phyloP scores from a whole-genome alignment of 2,329 filamentous ascomycete genomes.

The Pleomassaria siparia region DNA sequence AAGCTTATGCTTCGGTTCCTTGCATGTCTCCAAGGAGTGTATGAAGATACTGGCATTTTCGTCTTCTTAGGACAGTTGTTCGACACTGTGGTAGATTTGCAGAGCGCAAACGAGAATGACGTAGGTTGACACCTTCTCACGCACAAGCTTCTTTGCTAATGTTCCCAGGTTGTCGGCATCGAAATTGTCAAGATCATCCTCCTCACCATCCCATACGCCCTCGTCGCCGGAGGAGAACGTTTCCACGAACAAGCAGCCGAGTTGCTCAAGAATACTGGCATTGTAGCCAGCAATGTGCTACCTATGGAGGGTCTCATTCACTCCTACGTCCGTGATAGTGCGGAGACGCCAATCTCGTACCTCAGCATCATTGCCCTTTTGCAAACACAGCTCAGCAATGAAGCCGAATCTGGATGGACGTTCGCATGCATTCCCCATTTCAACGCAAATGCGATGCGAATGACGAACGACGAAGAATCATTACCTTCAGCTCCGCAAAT shows the following conservation, averaged over 20 bases:
- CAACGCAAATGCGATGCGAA: slow-evolving; percentile 41
- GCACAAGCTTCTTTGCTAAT: slow-evolving; percentile 9
- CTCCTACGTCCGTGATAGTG: slow-evolving; percentile 69
- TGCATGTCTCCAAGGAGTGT: slow-evolving; percentile 77
- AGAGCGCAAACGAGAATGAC: slow-evolving; percentile 91
- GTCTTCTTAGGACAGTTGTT: slow-evolving; percentile 88
- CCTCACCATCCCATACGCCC: slow-evolving; percentile 86
- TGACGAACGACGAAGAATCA: slow-evolving; percentile 62
- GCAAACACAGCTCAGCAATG: slow-evolving; percentile 80
- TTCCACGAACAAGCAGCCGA: slow-evolving; percentile 69
- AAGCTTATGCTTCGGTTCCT: slow-evolving; percentile 90
- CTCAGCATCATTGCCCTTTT: slow-evolving; percentile 78
- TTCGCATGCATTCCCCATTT: slow-evolving; percentile 65
- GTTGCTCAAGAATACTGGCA: slow-evolving; percentile 89
- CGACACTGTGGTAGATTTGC: slow-evolving; percentile 83
- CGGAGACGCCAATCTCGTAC: slow-evolving; percentile 62
- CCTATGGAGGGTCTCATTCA: slow-evolving; percentile 83
- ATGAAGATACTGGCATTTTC: slow-evolving; percentile 84
- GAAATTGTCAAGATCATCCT: slow-evolving; percentile 97
- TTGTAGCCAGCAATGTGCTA: slow-evolving; percentile 88
- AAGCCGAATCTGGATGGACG: slow-evolving; percentile 74
- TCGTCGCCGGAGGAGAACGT: slow-evolving; percentile 46
- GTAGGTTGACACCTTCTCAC: slow-evolving; percentile 54
- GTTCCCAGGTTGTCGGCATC: slow-evolving; percentile 59
- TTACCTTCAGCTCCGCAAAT: slow-evolving; percentile 56